A percentile compares a stretch with the other conserved stretches of the same genome.
Conservation (phyloP, 2,329 filamentous ascomycete genomes). For the Colletotrichum sp. region DNA sequence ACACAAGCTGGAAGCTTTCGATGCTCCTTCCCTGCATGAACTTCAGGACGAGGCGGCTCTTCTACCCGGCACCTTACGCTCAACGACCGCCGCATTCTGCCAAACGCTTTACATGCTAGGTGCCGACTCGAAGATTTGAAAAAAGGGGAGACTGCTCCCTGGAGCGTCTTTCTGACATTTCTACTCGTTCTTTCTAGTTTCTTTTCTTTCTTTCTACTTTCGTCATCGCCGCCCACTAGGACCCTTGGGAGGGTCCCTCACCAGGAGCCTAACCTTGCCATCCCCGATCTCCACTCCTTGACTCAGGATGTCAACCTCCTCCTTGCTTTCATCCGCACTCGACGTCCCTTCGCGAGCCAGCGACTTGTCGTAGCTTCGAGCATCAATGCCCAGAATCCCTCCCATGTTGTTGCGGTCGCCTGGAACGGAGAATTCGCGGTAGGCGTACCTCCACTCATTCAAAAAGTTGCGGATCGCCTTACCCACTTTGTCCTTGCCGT, state of each 20-base stretch:
- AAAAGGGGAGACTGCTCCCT: background rate
- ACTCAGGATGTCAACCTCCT: slow-evolving; percentile 63
- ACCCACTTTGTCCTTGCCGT: slow-evolving; percentile 97
- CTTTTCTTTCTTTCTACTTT: slow-evolving; percentile 22
- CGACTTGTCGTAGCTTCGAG: slow-evolving; percentile 70
- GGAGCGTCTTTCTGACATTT: slow-evolving; percentile 1
- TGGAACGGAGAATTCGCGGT: slow-evolving; percentile 93
- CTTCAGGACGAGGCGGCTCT: background rate
- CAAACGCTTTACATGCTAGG: background rate
- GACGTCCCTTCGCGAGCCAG: slow-evolving; percentile 52
- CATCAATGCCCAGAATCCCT: slow-evolving; percentile 75
- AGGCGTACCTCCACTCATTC: slow-evolving; percentile 95
- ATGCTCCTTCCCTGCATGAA: slow-evolving; percentile 17
- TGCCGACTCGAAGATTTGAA: background rate
- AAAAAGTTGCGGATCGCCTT: slow-evolving; percentile 91
- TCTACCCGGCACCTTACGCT: background rate
- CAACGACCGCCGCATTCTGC: background rate
- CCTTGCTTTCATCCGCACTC: slow-evolving; percentile 44
- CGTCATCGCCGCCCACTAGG: slow-evolving; percentile 54
- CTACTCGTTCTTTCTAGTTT: slow-evolving; percentile 16
- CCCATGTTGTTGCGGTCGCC: slow-evolving; percentile 87
- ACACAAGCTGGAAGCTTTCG: slow-evolving; percentile 13
- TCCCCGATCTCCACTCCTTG: slow-evolving; percentile 73
- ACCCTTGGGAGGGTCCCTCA: slow-evolving; percentile 64
- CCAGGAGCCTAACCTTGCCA: slow-evolving; percentile 69